phyloP scores from a whole-genome alignment of 768 basidiomycete species.

The Lactifluus pinguis region DNA sequence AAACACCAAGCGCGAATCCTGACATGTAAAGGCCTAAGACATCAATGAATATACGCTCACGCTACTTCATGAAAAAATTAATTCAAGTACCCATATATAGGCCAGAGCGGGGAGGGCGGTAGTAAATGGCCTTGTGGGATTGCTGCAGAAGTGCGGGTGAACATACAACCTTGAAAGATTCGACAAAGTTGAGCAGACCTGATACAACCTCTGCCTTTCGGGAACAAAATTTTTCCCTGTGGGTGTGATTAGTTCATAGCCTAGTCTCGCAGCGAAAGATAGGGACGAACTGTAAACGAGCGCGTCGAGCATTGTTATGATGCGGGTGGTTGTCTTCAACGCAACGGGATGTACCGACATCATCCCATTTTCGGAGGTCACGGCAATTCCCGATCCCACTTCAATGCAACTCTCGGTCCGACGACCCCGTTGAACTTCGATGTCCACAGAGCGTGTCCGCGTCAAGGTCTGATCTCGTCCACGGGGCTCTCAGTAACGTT shows the following conservation, averaged over 20 bases:
- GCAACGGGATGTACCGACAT: not conserved
- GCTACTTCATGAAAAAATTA: not conserved
- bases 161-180: not conserved
- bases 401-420: not conserved
- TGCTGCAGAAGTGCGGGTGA: slow-evolving; percentile 20
- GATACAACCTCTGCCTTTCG: slow-evolving; percentile 56
- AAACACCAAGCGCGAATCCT: slow-evolving; percentile 46
- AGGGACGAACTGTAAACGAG: slow-evolving; percentile 54
- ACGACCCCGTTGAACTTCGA: slow-evolving; percentile 1
- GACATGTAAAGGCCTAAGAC: slow-evolving; percentile 44
- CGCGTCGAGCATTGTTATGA: slow-evolving; percentile 41
- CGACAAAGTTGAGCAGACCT: slow-evolving; percentile 36
- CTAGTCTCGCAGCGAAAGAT: not conserved
- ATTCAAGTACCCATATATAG: slow-evolving; percentile 56
- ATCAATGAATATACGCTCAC: not conserved
- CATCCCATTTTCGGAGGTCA: not conserved
- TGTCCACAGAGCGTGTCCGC: slow-evolving; percentile 65
- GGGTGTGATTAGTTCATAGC: slow-evolving; percentile 2
- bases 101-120: slow-evolving; percentile 50
- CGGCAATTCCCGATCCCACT: not conserved
- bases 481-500: slow-evolving; percentile 5
- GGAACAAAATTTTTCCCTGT: slow-evolving; percentile 56
- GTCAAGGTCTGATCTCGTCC: slow-evolving; percentile 48
- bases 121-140: slow-evolving; percentile 45
- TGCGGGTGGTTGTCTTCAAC: not conserved